Conservation (phyloP, 2,329 filamentous ascomycete genomes). For the Aspergillus pseudoglaucus region DNA sequence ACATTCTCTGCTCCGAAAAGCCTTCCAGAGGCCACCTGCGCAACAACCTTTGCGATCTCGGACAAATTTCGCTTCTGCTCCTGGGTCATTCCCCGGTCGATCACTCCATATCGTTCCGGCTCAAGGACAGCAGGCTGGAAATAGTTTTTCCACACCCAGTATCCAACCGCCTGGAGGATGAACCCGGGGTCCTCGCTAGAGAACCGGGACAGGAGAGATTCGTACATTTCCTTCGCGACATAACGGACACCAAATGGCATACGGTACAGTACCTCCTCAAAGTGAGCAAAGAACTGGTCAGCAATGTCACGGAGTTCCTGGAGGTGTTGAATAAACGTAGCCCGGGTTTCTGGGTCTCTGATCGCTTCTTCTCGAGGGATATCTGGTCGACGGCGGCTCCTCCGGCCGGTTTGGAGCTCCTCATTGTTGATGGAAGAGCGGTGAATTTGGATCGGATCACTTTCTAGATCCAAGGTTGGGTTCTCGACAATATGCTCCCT, state of each 20-base stretch:
- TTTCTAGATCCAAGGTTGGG: slow-evolving; percentile 83
- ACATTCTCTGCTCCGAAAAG: slow-evolving; percentile 92
- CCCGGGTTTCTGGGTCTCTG: slow-evolving; percentile 84
- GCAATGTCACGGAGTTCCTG: slow-evolving; percentile 91
- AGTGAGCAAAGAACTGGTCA: slow-evolving; percentile 74
- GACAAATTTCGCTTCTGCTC: slow-evolving; percentile 87
- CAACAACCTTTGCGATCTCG: slow-evolving; percentile 85
- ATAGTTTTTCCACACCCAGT: slow-evolving; percentile 94
- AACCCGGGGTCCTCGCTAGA: slow-evolving; percentile 69
- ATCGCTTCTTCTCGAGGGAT: slow-evolving; percentile 92
- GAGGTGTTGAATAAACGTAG: slow-evolving; percentile 88
- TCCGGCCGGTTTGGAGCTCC: slow-evolving; percentile 81
- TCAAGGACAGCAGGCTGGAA: slow-evolving; percentile 82
- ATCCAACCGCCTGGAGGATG: slow-evolving; percentile 74
- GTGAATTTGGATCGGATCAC: slow-evolving; percentile 96
- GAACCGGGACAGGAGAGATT: slow-evolving; percentile 70
- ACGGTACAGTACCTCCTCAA: slow-evolving; percentile 76
- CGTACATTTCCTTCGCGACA: slow-evolving; percentile 77
- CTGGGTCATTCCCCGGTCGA: slow-evolving; percentile 81
- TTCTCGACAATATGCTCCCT: slow-evolving; percentile 92
- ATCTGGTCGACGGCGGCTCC: slow-evolving; percentile 73
- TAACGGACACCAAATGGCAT: slow-evolving; percentile 94
- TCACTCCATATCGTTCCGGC: slow-evolving; percentile 86
- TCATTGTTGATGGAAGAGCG: slow-evolving; percentile 94
- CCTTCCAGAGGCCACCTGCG: slow-evolving; percentile 80